Percentiles rank a stretch among this genome's conserved stretches.
phyloP scores from a whole-genome alignment of 345 rosid species.

The Rhizophora apiculata region DNA sequence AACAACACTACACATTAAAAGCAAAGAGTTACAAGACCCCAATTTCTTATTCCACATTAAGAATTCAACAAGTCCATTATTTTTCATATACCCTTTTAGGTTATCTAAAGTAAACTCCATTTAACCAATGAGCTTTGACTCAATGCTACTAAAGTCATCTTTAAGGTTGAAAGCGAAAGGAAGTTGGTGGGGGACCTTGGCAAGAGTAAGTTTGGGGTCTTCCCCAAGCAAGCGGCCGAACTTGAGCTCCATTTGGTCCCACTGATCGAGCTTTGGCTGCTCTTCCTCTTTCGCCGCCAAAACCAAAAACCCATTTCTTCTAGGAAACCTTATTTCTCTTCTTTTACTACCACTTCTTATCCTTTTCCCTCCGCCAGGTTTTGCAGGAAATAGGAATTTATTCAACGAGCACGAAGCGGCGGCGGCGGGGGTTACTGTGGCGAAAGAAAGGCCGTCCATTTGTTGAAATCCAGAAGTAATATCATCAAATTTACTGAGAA shows the following conservation, averaged over 20 bases:
- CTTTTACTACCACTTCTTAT: conserved; percentile 15
- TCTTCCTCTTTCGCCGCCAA: conserved; percentile 57
- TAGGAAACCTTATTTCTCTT: conserved; percentile 18
- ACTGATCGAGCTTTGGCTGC: conserved; percentile 49
- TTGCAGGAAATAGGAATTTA: conserved; percentile 20
- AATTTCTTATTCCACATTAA: no score
- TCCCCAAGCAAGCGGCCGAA: conserved; percentile 80
- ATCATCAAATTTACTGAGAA: no score
- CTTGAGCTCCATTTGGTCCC: conserved; percentile 94
- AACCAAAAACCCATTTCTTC: conserved; percentile 37
- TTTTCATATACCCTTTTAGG: no score
- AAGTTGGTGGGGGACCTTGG: conserved; percentile 50
- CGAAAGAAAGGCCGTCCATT: conserved; percentile 58
- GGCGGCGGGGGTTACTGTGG: conserved; percentile 31
- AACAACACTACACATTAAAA: no score
- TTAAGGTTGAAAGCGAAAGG: no score
- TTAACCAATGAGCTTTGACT: no score
- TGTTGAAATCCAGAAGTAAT: conserved; percentile 8
- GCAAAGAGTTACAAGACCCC: no score
- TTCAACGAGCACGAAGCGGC: conserved; percentile 22
- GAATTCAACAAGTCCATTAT: no score
- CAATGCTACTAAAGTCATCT: no score
- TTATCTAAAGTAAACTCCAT: no score
- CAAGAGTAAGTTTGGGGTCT: conserved; percentile 89
- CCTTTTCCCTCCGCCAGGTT: conserved; percentile 17